Base-by-base conservation (phyloP, 306 rosid species). In the Delonix regia region DNA sequence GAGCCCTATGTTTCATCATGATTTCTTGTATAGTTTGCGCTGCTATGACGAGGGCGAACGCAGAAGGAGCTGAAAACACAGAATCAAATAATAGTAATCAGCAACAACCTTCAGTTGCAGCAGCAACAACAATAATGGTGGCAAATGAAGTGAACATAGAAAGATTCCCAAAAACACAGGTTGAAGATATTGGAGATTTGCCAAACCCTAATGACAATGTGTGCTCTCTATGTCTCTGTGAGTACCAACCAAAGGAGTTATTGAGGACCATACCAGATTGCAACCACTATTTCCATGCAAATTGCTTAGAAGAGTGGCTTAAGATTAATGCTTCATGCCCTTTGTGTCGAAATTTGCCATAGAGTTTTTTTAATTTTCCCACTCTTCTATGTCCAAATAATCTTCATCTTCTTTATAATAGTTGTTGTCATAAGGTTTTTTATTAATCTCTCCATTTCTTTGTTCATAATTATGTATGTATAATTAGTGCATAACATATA, bases 241-340 rank as follows among this genome's bases (percentile, higher is more conserved):
- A 92, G 24, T 92, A 92, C 7, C 86, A 90, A 2, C 78, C 97
- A 1, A 87, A 87, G 52, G 97, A 92, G n/a, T 71, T 47, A 0
- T 60, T 90, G 21, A 83, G 93, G 74, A 86, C 91, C 3, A 90
- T 92, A 27, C 96, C 97, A 0, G 88, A 87, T 28, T 92, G 96
- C 74, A 79, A 77, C 61, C 97, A 90, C 74, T 92, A 87, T 78
- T 92, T 87, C 77, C 97, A 92, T 73, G 86, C 80, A 2, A 63
- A 49, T 27, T 90, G 97, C 65, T 64, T 92, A 7, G 93, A 92
- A 64, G 89, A 84, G 5, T 92, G 97, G 97, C 93, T 92, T 27
- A 90, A 76, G 74, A 60, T 85, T 71, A 90, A 89, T 59, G 86
- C 89, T 21, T 48, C 85, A 0, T 82, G 85, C 41, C 85, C 85